Conservation (phyloP, 2,329 filamentous ascomycete species). For the Colletotrichum navitas region DNA sequence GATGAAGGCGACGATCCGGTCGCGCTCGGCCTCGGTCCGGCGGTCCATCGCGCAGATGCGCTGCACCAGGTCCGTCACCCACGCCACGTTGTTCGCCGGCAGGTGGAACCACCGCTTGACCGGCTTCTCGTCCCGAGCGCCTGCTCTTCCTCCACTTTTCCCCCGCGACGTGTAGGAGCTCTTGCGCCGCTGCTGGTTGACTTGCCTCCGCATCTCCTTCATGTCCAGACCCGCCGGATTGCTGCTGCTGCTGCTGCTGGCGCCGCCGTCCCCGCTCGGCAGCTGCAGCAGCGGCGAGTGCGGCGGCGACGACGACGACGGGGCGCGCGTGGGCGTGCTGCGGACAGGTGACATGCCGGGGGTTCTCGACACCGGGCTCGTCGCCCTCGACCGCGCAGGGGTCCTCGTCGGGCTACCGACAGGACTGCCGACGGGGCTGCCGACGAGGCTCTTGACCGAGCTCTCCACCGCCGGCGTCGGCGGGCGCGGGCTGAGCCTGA, state of each 20-base stretch:
- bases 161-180: constrained; percentile 20
- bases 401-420: constrained; percentile 13
- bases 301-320: constrained; percentile 31
- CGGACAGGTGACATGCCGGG: neutral
- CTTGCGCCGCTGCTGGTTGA: constrained; percentile 29
- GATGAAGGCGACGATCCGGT: constrained; percentile 41
- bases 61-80: constrained; percentile 43
- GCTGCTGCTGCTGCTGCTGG: neutral
- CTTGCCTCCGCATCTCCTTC: constrained; percentile 28
- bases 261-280: neutral
- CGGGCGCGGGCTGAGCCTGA: constrained; percentile 30
- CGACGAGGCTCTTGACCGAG: neutral
- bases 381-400: neutral
- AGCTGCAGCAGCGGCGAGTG: constrained; percentile 24
- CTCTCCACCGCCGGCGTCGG: neutral
- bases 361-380: neutral
- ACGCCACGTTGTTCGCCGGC: constrained; percentile 42
- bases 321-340: neutral
- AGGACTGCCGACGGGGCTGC: neutral
- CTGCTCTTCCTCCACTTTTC: no score
- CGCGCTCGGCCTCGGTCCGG: constrained; percentile 35
- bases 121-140: constrained; percentile 12
- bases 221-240: constrained; percentile 1
- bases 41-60: constrained; percentile 41
- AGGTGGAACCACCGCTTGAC: constrained; percentile 43